These are phyloP conservation scores for Lenwebbia sp. DNA, from an alignment of 345 rosid genomes.

Conservation along the genomic window DNA sequence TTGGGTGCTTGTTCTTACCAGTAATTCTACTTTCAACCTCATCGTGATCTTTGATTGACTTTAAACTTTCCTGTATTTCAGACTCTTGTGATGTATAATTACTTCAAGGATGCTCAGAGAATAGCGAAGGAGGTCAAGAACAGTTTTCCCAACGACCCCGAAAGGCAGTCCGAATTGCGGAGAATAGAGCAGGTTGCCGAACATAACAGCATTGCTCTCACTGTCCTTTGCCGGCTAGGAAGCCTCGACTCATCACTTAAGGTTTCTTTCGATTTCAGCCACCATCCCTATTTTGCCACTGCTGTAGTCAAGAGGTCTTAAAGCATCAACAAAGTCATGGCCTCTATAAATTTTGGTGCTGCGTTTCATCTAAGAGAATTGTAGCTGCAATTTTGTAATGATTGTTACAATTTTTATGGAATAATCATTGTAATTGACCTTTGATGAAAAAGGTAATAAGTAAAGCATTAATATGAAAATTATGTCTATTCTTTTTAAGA, in stretches of 20 bases:
- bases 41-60: not conserved
- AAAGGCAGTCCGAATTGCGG: conserved; percentile 57
- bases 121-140: conserved; percentile 73
- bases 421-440: not conserved
- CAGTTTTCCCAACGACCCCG: conserved; percentile 59
- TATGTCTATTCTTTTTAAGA: not conserved
- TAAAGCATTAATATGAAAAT: not conserved
- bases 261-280: conserved; percentile 80
- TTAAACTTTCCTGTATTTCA: conserved; percentile 1
- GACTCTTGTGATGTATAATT: conserved; percentile 56
- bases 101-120: conserved; percentile 84
- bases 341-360: conserved; percentile 27
- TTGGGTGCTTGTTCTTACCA: not conserved
- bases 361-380: not conserved
- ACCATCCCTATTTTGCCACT: conserved; percentile 87
- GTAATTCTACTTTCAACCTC: not conserved
- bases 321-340: conserved; percentile 1
- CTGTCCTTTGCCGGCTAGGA: conserved; percentile 46
- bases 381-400: not conserved
- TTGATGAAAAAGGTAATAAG: not conserved
- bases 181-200: conserved; percentile 88
- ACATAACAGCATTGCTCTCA: conserved; percentile 72
- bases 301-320: conserved; percentile 82
- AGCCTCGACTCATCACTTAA: conserved; percentile 62
- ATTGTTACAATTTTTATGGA: not conserved